Percentiles rank a stretch among this genome's conserved stretches.
Conservation (phyloP, 352 stramenopile species). For the Pythium folliculosum region DNA sequence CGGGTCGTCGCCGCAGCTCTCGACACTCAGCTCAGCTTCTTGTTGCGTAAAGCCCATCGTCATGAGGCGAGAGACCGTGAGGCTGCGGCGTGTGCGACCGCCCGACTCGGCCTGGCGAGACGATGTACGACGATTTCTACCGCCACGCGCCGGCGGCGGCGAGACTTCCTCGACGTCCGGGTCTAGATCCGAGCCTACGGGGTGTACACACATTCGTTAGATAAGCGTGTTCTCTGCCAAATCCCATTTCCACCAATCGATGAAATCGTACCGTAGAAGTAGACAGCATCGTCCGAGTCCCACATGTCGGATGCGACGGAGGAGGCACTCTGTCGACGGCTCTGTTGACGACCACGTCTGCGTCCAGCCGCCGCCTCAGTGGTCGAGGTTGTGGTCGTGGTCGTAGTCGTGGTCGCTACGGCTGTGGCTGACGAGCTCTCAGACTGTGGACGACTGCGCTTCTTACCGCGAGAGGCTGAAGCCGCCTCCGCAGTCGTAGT, state of each 20-base stretch:
- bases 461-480: neutral
- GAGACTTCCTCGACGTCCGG: conserved; percentile 15
- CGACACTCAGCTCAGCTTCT: conserved; percentile 67
- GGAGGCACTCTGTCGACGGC: neutral
- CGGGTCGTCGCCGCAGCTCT: conserved; percentile 51
- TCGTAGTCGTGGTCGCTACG: neutral
- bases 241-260: too few species aligned
- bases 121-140: conserved; percentile 16
- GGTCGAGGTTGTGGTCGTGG: neutral
- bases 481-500: neutral
- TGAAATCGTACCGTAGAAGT: conserved; percentile 14
- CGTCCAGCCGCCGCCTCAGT: neutral
- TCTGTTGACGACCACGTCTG: conserved; percentile 2
- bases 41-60: conserved; percentile 63
- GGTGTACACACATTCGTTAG: too few species aligned
- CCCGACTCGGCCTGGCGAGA: conserved; percentile 24
- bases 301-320: neutral
- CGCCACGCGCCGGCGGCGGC: neutral
- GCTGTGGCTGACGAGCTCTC: neutral
- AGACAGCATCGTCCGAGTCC: conserved; percentile 18
- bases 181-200: conserved; percentile 15
- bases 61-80: conserved; percentile 59
- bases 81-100: conserved; percentile 43
- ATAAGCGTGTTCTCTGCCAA: neutral
- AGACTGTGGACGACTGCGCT: neutral